Base-by-base conservation (phyloP, 2,329 filamentous ascomycete genomes). In the Calonectria henricotiae region DNA sequence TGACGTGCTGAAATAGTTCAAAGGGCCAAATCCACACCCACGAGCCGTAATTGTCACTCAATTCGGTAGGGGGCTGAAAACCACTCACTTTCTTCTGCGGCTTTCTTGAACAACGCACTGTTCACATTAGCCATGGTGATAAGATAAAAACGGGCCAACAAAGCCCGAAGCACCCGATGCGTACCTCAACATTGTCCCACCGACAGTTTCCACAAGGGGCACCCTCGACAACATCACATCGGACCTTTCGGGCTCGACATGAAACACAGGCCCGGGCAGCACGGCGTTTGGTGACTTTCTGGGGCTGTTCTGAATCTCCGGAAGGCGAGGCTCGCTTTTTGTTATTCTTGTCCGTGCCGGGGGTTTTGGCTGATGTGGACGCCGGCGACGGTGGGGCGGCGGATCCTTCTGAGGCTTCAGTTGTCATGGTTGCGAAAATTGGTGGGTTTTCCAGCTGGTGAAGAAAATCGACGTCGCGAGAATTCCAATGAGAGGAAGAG, bases 231-330 rank as follows among this genome's bases (percentile, higher is more conserved):
- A 98, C 95, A 85, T 98, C 95, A 85, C 95, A 98, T 68, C 95
- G 90, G 47, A 98, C 95, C 82, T 98, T 98, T 79, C 95, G 91
- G 68, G 93, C 91, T 77, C 95, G 90, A 83, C 95, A 98, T 77
- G 93, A 94, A 72, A 94, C 94, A 81, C 95, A 98, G 20, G 95
- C 95, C 76, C 96, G 93, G 11, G 95, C 94, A n/a, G 95, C 95
- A 79, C 95, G 90, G 78, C 95, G 89, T 84, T 98, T 98, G 64
- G 84, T 89, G 72, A 86, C 78, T 79, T 90, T 90, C 70, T 83
- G 80, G 12, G 82, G 78, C 13, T 77, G 77, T 23, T 79, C 80
- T 8, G 76, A 75, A 35, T 79, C 79, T 67, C 72, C 76, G 17
- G 71, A 75, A 17, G 79, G 74, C 23, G 81, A 80, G 30, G 78